Percentiles rank a stretch among this genome's conserved stretches.
Evolutionary conservation across 164 flowering plant genomes (phyloP).

Genomic region (Nelumbo lutea): DNA sequence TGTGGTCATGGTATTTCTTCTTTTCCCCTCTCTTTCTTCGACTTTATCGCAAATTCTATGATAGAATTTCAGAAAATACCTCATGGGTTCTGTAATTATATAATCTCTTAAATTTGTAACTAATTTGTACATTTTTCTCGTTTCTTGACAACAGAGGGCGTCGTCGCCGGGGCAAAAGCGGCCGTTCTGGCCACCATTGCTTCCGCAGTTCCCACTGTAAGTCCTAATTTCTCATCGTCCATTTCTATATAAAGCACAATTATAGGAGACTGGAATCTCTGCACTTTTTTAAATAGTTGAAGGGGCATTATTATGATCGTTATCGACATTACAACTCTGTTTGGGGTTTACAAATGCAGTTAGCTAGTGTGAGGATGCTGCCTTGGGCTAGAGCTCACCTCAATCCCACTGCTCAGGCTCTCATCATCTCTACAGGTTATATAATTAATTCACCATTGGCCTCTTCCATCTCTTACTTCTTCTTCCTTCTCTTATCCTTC

Average conservation of each 20-base stretch:
- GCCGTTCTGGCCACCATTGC: constrained; percentile 70
- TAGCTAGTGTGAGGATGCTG: constrained; percentile 74
- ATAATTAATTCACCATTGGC: neutral
- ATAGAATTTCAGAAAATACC: too few relatives aligned
- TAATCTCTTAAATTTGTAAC: too few relatives aligned
- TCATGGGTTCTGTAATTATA: too few relatives aligned
- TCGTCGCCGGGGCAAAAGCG: constrained; percentile 80
- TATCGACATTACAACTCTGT: too few relatives aligned
- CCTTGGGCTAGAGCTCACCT: constrained; percentile 94
- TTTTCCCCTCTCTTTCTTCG: neutral
- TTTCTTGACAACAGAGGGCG: constrained; percentile 51
- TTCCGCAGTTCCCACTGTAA: constrained; percentile 84
- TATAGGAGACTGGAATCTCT: too few relatives aligned
- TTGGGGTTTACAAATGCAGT: constrained; percentile 31
- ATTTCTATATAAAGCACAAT: too few relatives aligned
- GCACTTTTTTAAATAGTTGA: too few relatives aligned
- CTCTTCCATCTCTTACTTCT: too few relatives aligned
- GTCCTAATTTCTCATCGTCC: neutral
- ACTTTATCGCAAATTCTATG: too few relatives aligned
- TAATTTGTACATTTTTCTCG: neutral
- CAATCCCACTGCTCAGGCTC: constrained; percentile 88
- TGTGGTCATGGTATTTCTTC: constrained; percentile 57
- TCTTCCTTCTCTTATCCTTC: neutral
- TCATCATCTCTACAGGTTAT: constrained; percentile 78
- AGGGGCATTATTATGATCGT: too few relatives aligned